Percentiles rank a stretch among this genome's conserved stretches.
These are phyloP conservation scores for Aspergillus terreus DNA, from an alignment of 2,329 filamentous ascomycete genomes.

Conservation along the genomic window DNA sequence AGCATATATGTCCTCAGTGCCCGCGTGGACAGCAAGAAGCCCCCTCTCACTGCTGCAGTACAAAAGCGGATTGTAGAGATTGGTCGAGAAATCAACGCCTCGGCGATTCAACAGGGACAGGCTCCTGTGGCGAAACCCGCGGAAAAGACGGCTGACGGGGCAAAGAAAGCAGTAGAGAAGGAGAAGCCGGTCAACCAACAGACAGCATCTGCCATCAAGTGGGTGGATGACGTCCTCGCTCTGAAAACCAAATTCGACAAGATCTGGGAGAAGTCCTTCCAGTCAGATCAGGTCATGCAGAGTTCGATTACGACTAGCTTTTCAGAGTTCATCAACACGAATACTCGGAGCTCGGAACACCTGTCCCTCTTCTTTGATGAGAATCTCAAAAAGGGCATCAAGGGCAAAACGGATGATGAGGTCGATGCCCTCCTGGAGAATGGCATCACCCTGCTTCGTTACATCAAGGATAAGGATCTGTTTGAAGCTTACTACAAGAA, in stretches of 20 bases:
- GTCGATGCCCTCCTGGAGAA: constrained; percentile 82
- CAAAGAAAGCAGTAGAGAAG: constrained; percentile 46
- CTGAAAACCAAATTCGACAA: constrained; percentile 88
- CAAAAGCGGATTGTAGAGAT: constrained; percentile 73
- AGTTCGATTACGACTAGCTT: constrained; percentile 83
- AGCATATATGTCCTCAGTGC: constrained; percentile 76
- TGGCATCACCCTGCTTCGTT: constrained; percentile 81
- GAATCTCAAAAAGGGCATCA: constrained; percentile 88
- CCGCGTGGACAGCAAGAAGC: constrained; percentile 71
- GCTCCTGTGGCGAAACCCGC: constrained; percentile 39
- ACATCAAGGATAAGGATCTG: constrained; percentile 85
- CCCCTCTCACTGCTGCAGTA: constrained; percentile 65
- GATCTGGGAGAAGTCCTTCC: constrained; percentile 71
- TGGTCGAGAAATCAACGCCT: constrained; percentile 75
- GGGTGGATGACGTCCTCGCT: constrained; percentile 85
- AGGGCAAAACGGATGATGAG: constrained; percentile 85
- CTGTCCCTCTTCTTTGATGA: constrained; percentile 97
- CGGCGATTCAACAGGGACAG: constrained; percentile 49
- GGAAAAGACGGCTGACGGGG: constrained; percentile 49
- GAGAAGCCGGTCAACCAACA: constrained; percentile 66
- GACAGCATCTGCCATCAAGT: constrained; percentile 83
- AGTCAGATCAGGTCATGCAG: constrained; percentile 71
- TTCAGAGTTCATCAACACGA: constrained; percentile 89
- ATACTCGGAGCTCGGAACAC: constrained; percentile 79
- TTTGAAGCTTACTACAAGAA: constrained; percentile 99